Conservation (phyloP, 768 basidiomycete species). For the Suillus placidus region DNA sequence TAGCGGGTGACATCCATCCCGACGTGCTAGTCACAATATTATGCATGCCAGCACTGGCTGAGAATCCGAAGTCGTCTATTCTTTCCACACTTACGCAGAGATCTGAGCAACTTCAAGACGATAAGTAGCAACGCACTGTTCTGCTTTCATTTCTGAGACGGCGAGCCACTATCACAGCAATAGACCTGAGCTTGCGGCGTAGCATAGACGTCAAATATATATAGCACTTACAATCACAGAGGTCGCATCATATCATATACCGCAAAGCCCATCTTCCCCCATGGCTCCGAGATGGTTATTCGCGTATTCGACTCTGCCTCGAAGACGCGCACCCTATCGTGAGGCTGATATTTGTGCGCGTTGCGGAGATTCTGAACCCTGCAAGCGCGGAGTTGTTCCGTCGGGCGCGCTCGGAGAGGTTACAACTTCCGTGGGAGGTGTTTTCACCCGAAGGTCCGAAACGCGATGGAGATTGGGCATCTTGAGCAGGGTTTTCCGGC, state of each 20-base stretch:
- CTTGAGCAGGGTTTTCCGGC: constrained; percentile 35
- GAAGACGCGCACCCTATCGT: constrained; percentile 16
- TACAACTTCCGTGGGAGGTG: constrained; percentile 18
- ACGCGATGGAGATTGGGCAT: constrained; percentile 39
- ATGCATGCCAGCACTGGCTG: too few relatives aligned
- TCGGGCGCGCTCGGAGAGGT: constrained; percentile 26
- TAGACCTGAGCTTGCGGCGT: neutral
- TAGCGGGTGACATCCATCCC: neutral
- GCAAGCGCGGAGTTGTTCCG: constrained; percentile 42
- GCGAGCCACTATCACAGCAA: too few relatives aligned
- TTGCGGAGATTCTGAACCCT: constrained; percentile 28
- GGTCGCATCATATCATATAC: constrained; percentile 52
- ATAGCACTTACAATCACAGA: constrained; percentile 1
- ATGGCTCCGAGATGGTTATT: constrained; percentile 41
- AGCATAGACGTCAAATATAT: neutral
- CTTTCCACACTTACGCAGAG: too few relatives aligned
- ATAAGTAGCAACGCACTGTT: too few relatives aligned
- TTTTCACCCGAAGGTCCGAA: constrained; percentile 34
- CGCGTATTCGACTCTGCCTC: constrained; percentile 33
- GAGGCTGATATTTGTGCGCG: constrained; percentile 22
- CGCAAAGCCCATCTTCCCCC: constrained; percentile 1
- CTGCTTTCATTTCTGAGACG: too few relatives aligned
- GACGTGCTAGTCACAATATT: neutral
- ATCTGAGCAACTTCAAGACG: too few relatives aligned
- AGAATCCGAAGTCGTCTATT: too few relatives aligned